Base-by-base conservation (phyloP, 306 rosid genomes). In the Pyrus pyrifolia region DNA sequence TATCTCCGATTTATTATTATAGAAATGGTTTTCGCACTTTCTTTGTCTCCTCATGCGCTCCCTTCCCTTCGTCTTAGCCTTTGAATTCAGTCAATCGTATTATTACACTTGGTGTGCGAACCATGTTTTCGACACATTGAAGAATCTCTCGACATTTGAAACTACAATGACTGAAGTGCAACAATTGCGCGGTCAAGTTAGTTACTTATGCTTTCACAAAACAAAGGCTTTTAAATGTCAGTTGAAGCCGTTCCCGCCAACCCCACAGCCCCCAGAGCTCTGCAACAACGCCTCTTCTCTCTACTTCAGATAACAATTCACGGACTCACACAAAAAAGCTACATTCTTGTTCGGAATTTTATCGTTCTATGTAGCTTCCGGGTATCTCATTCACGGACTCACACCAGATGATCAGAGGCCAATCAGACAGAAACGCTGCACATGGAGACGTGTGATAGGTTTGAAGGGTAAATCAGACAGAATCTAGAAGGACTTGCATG, bases 321-420 rank as follows among this genome's bases (percentile, higher is more conserved):
- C 40, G 90, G 87, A 13, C 83, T 89, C 71, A 53, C 84, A 68
- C 89, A 91, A 44, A 91, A 84, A 81, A 86, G 68, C 22, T 86
- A 30, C 82, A 79, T 89, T 76, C 73, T 85, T 67, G 53, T 83
- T 77, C 86, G 87, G 84, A 84, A 84, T 89, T 1, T 72, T 91
- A 4, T 81, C 85, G 2, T 76, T 89, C 81, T 89, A 91, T 69
- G 68, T 76, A 3, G 40, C 86, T 76, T 89, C 57, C 29, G 90
- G 71, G 49, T 70, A 66, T 79, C 81, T 85, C 68, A 65, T 70
- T 65, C 74, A 29, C 29, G 27, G 27, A 25, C 27, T 25, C 27
- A 25, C 27, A 91, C 78, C 91, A 78, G 85, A 79, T 89, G 18
- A 84, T 91, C 46, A 85, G 89, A 82, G 88, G 79, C 44, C 78